Evolutionary conservation across 2,329 filamentous ascomycete species (phyloP), one percentile per base, ranked within the genome.

Genomic region (Colletotrichum zoysiae): DNA sequence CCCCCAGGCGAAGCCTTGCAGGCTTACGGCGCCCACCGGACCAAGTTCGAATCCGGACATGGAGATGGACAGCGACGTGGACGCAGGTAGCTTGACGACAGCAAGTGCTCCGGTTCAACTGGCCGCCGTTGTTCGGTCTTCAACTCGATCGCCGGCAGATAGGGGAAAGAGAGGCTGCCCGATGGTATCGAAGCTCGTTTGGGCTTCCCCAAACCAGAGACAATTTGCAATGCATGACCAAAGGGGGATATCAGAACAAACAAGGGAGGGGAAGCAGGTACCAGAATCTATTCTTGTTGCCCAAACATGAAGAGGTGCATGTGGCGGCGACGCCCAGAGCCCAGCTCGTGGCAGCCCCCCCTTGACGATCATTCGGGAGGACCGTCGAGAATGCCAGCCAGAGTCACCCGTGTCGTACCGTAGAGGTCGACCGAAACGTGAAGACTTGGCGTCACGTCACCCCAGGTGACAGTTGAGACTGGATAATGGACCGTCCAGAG

Each of bases 291-390:
- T 59, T 46, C 53, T 23, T 48, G 65, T 48, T 20, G 44, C 38
- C 68, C 59, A 69, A 56, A 59, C 38, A 48, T 18, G 18, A 65
- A 58, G 30, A 20, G 5, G 42, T 40, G 64, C 51, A 42, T 51
- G 65, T 26, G 68, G 66, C 68, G 64, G 65, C 53, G 58, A 63
- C 53, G 65, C 69, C 51, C 58, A 68, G 58, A 57, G 58, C 30
- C 48, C 42, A 44, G 44, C 69, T 71, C 65, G 65, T 69, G 69
- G 65, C 69, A 71, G 65, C 59, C 65, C 59, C 59, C 59, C 30
- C 38, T 56, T 20, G 20, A 35, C 44, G 59, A 46, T 44, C 44
- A 55, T 14, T 48, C 59, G 30, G 65, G 53, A 26, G 40, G 51
- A 35, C 51, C 38, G 40, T 42, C 50, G 42, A 44, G 11, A 63